Evolutionary conservation across 805 yeast genomes (phyloP).

Genomic region (baker's yeast (Saccharomyces cerevisiae)): DNA sequence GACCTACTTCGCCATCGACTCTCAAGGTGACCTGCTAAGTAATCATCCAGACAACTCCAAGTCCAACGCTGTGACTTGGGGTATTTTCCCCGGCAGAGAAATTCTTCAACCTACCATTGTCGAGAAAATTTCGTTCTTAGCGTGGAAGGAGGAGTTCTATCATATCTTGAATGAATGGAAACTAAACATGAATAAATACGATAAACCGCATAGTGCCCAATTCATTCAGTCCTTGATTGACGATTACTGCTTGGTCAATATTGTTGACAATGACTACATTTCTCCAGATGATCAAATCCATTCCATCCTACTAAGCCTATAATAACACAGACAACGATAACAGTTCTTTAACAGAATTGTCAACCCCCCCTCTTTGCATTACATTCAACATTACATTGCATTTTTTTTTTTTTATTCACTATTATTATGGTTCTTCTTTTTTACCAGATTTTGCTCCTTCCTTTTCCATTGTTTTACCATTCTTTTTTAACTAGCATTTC

Average conservation of each 20-base stretch:
- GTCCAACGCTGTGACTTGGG: constrained; percentile 97
- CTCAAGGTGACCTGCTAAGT: constrained; percentile 48
- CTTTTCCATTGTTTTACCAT: not conserved
- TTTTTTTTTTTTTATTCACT: not conserved
- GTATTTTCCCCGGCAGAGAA: constrained; percentile 93
- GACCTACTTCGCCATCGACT: constrained; percentile 70
- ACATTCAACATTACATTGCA: constrained; percentile 2
- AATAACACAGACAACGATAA: not conserved
- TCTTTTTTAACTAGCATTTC: not conserved
- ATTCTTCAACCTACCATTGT: constrained; percentile 93
- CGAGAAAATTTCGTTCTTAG: constrained; percentile 81
- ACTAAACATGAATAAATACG: constrained; percentile 37
- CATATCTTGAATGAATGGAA: constrained; percentile 78
- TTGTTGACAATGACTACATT: constrained; percentile 80
- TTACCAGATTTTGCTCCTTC: not conserved
- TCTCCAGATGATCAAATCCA: constrained; percentile 49
- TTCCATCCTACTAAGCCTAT: constrained; percentile 33
- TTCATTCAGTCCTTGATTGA: constrained; percentile 31
- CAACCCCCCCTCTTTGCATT: not conserved
- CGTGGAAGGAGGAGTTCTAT: constrained; percentile 96
- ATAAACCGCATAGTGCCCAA: constrained; percentile 24
- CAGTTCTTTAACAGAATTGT: not conserved
- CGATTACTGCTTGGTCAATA: constrained; percentile 68
- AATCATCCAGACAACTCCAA: constrained; percentile 62
- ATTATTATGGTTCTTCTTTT: not conserved